These are phyloP conservation scores for Trichoderma brevicompactum DNA, from an alignment of 2,329 filamentous ascomycete genomes.

Conservation along the genomic window DNA sequence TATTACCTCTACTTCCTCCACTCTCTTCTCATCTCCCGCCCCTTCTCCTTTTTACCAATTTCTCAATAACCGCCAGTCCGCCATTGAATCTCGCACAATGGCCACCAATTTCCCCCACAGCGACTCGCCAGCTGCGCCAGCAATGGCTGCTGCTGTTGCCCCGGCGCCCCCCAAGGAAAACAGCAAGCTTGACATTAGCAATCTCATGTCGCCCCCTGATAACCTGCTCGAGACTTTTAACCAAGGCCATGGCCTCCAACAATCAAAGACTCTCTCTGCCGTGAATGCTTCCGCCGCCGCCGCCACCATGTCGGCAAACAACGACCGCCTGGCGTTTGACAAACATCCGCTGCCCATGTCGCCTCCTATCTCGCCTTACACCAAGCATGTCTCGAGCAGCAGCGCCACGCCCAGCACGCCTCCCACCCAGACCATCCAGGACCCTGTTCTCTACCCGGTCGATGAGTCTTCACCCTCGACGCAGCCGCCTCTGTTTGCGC, in stretches of 20 bases:
- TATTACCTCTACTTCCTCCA: slow-evolving; percentile 29
- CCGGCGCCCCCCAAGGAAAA: slow-evolving; percentile 33
- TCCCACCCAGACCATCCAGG: slow-evolving; percentile 45
- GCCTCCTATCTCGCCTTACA: slow-evolving; percentile 60
- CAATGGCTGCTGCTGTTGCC: slow-evolving; percentile 41
- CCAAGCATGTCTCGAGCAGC: slow-evolving; percentile 45
- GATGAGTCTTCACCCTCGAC: slow-evolving; percentile 48
- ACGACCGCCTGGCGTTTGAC: slow-evolving; percentile 38
- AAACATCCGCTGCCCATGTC: slow-evolving; percentile 53
- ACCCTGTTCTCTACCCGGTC: slow-evolving; percentile 62
- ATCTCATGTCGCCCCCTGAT: slow-evolving; percentile 66
- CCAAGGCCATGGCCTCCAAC: slow-evolving; percentile 5
- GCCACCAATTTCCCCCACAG: slow-evolving; percentile 34
- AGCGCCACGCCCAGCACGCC: slow-evolving; percentile 37
- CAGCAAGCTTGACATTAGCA: slow-evolving; percentile 57
- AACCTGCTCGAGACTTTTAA: slow-evolving; percentile 59
- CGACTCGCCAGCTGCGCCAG: slow-evolving; percentile 31
- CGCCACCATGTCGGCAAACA: slow-evolving; percentile 16
- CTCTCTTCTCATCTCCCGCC: slow-evolving; percentile 26
- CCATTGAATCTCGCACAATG: slow-evolving; percentile 35
- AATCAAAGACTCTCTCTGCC: slow-evolving; percentile 19
- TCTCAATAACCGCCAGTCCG: slow-evolving; percentile 4
- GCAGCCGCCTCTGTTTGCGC: slow-evolving; percentile 56
- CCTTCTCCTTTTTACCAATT: slow-evolving; percentile 15
- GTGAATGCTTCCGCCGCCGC: neutral